phyloP scores from a whole-genome alignment of 2,329 filamentous ascomycete genomes.

The Aquanectria penicillioides region DNA sequence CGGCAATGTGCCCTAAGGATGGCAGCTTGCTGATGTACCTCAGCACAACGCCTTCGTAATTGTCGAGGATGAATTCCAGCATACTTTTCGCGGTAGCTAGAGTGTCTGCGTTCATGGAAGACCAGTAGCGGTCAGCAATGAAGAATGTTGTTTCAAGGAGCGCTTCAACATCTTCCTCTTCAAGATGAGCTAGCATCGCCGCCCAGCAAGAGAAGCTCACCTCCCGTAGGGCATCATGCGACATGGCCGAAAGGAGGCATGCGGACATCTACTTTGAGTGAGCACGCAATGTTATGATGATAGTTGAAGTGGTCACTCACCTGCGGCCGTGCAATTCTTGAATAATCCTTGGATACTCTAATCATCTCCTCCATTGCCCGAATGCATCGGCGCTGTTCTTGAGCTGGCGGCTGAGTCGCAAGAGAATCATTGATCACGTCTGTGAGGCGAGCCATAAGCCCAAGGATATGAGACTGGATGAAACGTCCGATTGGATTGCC shows the following conservation, averaged over 20 bases:
- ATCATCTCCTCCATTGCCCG: constrained; percentile 91
- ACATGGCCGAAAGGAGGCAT: constrained; percentile 87
- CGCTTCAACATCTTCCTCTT: constrained; percentile 80
- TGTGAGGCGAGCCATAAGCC: constrained; percentile 85
- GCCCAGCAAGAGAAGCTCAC: constrained; percentile 87
- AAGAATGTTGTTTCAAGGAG: constrained; percentile 92
- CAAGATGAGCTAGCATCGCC: constrained; percentile 77
- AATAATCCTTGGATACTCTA: constrained; percentile 75
- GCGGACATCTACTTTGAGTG: constrained; percentile 75
- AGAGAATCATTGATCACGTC: constrained; percentile 77
- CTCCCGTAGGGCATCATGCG: constrained; percentile 78
- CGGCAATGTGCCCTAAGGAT: constrained; percentile 75
- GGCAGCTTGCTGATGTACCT: constrained; percentile 81
- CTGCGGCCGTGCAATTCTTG: constrained; percentile 86
- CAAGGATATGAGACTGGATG: constrained; percentile 84
- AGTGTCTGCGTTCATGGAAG: constrained; percentile 68
- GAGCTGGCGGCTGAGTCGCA: constrained; percentile 61
- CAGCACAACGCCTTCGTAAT: constrained; percentile 68
- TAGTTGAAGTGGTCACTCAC: constrained; percentile 55
- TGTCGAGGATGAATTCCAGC: constrained; percentile 72
- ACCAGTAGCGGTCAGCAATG: constrained; percentile 86
- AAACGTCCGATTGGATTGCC: constrained; percentile 75
- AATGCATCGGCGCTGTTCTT: constrained; percentile 81
- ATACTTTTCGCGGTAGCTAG: constrained; percentile 69
- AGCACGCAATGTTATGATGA: not conserved